Percentiles rank a stretch among this genome's conserved stretches.
Evolutionary conservation across 106 monocot genomes (phyloP).

Genomic region (Phalaenopsis equestris): DNA sequence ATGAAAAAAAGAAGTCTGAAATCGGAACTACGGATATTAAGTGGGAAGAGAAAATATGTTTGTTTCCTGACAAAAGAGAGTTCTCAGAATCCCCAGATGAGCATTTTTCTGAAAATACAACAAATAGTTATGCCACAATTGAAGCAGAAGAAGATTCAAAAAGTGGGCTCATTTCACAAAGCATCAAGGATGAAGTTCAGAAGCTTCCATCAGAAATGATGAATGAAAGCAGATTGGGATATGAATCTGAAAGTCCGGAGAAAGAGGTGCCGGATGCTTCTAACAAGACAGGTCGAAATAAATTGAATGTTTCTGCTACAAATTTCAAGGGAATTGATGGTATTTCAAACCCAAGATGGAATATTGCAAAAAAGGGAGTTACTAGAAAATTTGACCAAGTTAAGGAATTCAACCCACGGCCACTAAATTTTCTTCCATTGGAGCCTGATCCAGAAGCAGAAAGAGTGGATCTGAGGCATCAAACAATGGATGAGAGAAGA

Average conservation of each 20-base stretch:
- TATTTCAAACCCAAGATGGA: not conserved
- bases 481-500: constrained; percentile 52
- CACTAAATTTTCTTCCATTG: constrained; percentile 41
- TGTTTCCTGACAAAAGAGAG: not conserved
- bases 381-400: constrained; percentile 16
- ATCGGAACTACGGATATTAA: not conserved
- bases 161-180: not conserved
- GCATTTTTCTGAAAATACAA: not conserved
- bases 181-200: not conserved
- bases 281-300: not conserved
- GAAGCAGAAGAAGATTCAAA: not conserved
- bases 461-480: constrained; percentile 67
- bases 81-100: not conserved
- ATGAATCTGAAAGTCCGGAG: not conserved
- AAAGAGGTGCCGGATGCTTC: not conserved
- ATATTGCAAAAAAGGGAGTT: constrained; percentile 8
- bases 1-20: not conserved
- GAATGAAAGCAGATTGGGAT: not conserved
- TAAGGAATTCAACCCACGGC: constrained; percentile 50
- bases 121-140: not conserved
- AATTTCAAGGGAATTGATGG: not conserved
- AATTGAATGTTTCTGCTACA: not conserved
- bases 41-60: constrained; percentile 9
- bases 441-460: constrained; percentile 64
- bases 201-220: not conserved